Base-by-base conservation (phyloP, 2,329 filamentous ascomycete genomes). In the Thielaviopsis euricoi region DNA sequence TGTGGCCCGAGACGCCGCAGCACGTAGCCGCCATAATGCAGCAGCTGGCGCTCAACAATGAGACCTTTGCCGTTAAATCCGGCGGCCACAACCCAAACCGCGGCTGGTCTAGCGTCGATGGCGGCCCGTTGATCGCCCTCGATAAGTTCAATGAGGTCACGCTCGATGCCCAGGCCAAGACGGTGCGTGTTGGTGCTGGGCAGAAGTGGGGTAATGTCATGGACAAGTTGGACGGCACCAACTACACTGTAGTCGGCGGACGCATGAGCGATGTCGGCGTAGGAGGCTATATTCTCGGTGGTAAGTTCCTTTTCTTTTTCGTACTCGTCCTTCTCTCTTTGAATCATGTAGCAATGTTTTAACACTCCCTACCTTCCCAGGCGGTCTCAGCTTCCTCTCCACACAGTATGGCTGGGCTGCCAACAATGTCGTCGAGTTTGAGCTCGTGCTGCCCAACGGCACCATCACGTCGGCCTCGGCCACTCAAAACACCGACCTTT, bases 401-500 rank as follows among this genome's bases (percentile, higher is more conserved):
- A 55, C 67, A 9, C 65, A 66, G 0, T 65, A 70, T 49, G 75
- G 76, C 2, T 72, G 72, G 58, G 71, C 67, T n/a, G 74, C 71
- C 55, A 75, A 75, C 58, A 73, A 70, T 37, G 69, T 77, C 1
- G 59, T 67, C 40, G 69, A 68, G 52, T 74, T 74, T 59, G 70
- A 69, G 60, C 69, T 76, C 4, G 70, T 80, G 1, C 72, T 73
- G 9, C 73, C 71, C 0, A 66, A 66, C 26, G 77, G 78, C 1
- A 61, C 67, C 15, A 64, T 75, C 19, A 62, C 76, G 1, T 71
- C 67, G 1, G 76, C 74, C 2, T 72, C 67, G 6, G 66, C 65
- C 3, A 65, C 67, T 2, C 62, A 73, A 21, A 70, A 80, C 58
- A 59, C 69, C 0, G 78, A 81, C 57, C 69, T 83, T 1, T 81